A percentile compares a stretch with the other conserved stretches of the same genome.
Evolutionary conservation across 1,139 yeast species (phyloP).

Genomic region (Pichia sp.): DNA sequence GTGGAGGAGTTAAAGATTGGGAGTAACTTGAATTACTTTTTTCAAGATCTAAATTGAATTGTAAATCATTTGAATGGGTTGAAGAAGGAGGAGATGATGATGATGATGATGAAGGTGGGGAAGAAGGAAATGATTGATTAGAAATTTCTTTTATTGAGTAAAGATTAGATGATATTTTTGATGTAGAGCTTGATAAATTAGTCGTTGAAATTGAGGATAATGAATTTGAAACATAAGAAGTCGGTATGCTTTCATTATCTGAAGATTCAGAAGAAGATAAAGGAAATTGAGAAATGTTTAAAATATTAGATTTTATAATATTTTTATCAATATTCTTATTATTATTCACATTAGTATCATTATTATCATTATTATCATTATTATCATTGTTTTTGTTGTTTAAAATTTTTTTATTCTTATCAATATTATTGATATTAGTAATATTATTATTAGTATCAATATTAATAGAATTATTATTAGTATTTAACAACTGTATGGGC

Average conservation of each 20-base stretch:
- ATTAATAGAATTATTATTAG: neutral
- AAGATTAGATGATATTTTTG: conserved; percentile 19
- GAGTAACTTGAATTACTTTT: neutral
- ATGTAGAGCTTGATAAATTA: conserved; percentile 6
- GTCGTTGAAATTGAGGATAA: conserved; percentile 5
- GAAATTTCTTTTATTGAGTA: conserved; percentile 41
- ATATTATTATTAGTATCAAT: neutral
- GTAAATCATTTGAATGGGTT: conserved; percentile 11
- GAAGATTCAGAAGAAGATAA: neutral
- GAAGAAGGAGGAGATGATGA: conserved; percentile 9
- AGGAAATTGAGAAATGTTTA: neutral
- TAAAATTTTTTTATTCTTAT: too few species aligned
- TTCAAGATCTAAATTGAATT: conserved; percentile 11
- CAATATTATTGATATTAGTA: neutral
- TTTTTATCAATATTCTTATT: too few species aligned
- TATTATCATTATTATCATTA: too few species aligned
- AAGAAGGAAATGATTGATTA: conserved; percentile 22
- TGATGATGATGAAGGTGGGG: conserved; percentile 28
- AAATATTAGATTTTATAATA: too few species aligned
- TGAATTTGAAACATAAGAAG: neutral
- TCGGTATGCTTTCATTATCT: conserved; percentile 2
- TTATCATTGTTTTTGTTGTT: too few species aligned
- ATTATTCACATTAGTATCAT: too few species aligned
- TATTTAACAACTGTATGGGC: conserved; percentile 24
- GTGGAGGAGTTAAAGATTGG: neutral